These are phyloP conservation scores for Hymenoscyphus fraxineus DNA, from an alignment of 2,329 filamentous ascomycete species.

Conservation along the genomic window DNA sequence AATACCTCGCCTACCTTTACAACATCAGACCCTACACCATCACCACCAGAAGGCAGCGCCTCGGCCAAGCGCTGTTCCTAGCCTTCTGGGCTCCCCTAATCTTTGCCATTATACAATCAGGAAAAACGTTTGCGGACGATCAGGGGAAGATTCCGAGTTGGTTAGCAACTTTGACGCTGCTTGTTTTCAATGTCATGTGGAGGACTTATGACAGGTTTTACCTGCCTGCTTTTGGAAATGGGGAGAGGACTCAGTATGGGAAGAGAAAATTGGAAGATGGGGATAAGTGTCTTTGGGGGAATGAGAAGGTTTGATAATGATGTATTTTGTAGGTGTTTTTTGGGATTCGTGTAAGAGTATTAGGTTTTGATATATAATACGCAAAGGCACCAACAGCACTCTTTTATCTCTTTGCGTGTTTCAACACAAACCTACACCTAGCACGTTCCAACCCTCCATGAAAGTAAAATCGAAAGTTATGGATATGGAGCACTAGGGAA, in stretches of 20 bases:
- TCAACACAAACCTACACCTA: too few relatives aligned
- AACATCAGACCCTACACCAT: slow-evolving; percentile 66
- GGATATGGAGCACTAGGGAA: too few relatives aligned
- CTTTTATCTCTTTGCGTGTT: too few relatives aligned
- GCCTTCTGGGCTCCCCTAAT: slow-evolving; percentile 56
- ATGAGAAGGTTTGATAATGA: slow-evolving; percentile 9
- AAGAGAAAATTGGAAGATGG: slow-evolving; percentile 12
- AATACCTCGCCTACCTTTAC: slow-evolving; percentile 72
- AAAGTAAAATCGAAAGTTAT: too few relatives aligned
- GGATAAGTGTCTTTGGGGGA: slow-evolving; percentile 12
- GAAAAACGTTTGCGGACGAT: slow-evolving; percentile 55
- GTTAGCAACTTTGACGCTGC: slow-evolving; percentile 51
- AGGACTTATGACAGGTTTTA: slow-evolving; percentile 60
- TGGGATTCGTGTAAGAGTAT: not conserved
- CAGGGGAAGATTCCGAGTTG: slow-evolving; percentile 66
- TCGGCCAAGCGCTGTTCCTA: slow-evolving; percentile 64
- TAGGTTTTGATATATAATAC: too few relatives aligned
- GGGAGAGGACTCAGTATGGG: slow-evolving; percentile 59
- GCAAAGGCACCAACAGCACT: too few relatives aligned
- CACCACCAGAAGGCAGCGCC: slow-evolving; percentile 61
- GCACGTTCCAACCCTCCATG: too few relatives aligned
- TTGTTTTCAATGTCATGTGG: slow-evolving; percentile 59
- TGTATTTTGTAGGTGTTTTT: not conserved
- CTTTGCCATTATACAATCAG: slow-evolving; percentile 47
- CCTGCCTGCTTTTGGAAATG: slow-evolving; percentile 74